These are phyloP conservation scores for Phialophora chinensis DNA, from an alignment of 2,329 filamentous ascomycete species.

Conservation along the genomic window DNA sequence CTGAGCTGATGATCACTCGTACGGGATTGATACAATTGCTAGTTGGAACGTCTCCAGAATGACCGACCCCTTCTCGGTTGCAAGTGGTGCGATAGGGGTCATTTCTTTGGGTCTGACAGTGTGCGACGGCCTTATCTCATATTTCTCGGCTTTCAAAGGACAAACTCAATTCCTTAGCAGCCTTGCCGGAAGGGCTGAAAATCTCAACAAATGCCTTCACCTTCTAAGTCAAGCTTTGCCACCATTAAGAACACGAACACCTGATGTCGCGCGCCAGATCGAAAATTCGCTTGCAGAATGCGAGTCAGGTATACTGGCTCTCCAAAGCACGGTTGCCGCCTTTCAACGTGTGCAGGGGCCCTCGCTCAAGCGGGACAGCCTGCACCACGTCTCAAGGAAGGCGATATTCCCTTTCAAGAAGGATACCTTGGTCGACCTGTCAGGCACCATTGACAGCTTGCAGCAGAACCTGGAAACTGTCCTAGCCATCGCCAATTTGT, in stretches of 20 bases:
- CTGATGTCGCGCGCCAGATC: slow-evolving; percentile 9
- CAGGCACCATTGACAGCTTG: slow-evolving; percentile 4
- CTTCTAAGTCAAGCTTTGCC: slow-evolving; percentile 8
- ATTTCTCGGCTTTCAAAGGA: slow-evolving; percentile 11
- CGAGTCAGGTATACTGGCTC: background rate
- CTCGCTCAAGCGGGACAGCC: slow-evolving; percentile 8
- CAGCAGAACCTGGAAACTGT: slow-evolving; percentile 19
- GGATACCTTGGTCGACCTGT: slow-evolving; percentile 5
- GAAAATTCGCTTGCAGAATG: slow-evolving; percentile 5
- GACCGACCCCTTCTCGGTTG: slow-evolving; percentile 15
- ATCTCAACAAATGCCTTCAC: slow-evolving; percentile 6
- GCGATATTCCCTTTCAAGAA: slow-evolving; percentile 17
- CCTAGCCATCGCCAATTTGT: slow-evolving; percentile 11
- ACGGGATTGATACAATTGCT: background rate
- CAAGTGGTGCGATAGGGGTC: slow-evolving; percentile 15
- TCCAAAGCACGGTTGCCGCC: slow-evolving; percentile 5
- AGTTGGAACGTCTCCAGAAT: background rate
- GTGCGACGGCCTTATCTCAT: slow-evolving; percentile 17
- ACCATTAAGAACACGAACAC: slow-evolving; percentile 5
- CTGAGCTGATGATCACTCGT: background rate
- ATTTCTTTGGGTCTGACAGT: slow-evolving; percentile 18
- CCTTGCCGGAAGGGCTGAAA: slow-evolving; percentile 5
- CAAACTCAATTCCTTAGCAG: slow-evolving; percentile 11
- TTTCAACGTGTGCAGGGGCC: slow-evolving; percentile 10
- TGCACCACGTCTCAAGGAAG: slow-evolving; percentile 7